Conservation (phyloP, 2,329 filamentous ascomycete species). For the Fusarium pseudoanthophilum region DNA sequence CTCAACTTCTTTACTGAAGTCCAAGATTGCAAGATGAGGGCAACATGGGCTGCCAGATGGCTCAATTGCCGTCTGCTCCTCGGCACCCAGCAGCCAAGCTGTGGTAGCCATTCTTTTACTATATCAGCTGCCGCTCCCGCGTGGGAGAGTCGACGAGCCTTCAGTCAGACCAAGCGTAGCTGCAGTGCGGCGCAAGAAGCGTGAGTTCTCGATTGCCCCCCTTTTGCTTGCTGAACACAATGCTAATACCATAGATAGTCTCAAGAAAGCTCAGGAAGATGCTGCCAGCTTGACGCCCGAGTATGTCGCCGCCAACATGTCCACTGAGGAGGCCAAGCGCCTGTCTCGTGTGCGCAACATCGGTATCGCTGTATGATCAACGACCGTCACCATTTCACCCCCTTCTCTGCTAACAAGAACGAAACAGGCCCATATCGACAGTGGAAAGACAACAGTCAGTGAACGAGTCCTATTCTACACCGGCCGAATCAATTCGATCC, state of each 20-base stretch:
- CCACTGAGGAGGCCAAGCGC: slow-evolving; percentile 79
- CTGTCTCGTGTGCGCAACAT: slow-evolving; percentile 91
- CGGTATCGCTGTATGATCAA: slow-evolving; percentile 82
- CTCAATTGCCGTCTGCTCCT: slow-evolving; percentile 53
- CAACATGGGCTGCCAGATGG: slow-evolving; percentile 54
- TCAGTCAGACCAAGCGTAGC: slow-evolving; percentile 48
- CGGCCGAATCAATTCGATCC: slow-evolving; percentile 94
- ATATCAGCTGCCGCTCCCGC: slow-evolving; percentile 37
- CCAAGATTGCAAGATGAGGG: slow-evolving; percentile 52
- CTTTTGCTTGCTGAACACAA: not conserved
- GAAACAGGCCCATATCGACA: slow-evolving; percentile 91
- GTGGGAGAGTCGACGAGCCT: slow-evolving; percentile 46
- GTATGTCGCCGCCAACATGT: slow-evolving; percentile 80
- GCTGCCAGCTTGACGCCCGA: slow-evolving; percentile 64
- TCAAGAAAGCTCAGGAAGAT: slow-evolving; percentile 66
- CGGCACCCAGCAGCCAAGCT: slow-evolving; percentile 44
- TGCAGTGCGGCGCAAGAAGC: slow-evolving; percentile 56
- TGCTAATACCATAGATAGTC: slow-evolving; percentile 43
- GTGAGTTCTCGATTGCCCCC: slow-evolving; percentile 43
- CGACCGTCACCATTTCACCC: not conserved
- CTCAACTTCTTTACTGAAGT: slow-evolving; percentile 42
- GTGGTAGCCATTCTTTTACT: slow-evolving; percentile 44
- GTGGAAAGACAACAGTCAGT: slow-evolving; percentile 95
- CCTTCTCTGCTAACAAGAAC: slow-evolving; percentile 26
- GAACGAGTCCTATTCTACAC: slow-evolving; percentile 99